Base-by-base conservation (phyloP, 2,329 filamentous ascomycete genomes). In the Diaporthe citrichinensis region DNA sequence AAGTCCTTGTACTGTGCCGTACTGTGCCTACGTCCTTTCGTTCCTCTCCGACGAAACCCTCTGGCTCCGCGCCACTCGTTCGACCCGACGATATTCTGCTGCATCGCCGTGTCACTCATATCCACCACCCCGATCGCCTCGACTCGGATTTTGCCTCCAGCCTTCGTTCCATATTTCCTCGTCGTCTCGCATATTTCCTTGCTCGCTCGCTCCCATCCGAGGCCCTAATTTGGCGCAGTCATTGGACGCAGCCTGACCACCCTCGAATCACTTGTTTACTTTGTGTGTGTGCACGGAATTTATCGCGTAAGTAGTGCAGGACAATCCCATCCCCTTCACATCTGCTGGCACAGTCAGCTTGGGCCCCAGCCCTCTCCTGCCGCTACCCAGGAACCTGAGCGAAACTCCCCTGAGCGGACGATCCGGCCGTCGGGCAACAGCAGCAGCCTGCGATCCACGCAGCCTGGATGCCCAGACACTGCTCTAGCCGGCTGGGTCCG, bases 1-100 rank as follows among this genome's bases (percentile, higher is more conserved):
- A 61, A 53, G 51, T 75, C 46, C 71, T 67, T 72, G 58, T 75
- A 65, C 65, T 73, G 71, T 75, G 71, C 74, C 57, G 61, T 72
- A 67, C 71, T 73, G 49, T 68, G 31, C 51, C 34, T 57, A 34
- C 67, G 71, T 76, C 71, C 46, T 71, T 65, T 76, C 74, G 71
- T 76, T 76, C 34, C 46, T 20, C 59, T 36, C 59, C 59, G 39
- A 58, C 28, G n/a, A 65, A 59, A 72, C 69, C 62, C 34, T 65
- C 39, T 41, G 51, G 34, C 46, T 74, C 61, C 49, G 55, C 69
- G 69, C 73, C 75, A 51, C 65, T 68, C 65, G n/a, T 71, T 68
- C 57, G 49, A 51, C 41, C 41, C 41, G 44, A 72, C 67, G 36
- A 53, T 55, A 62, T 53, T 71, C 55, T 71, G 46, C 57, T 71